phyloP scores from a whole-genome alignment of 768 basidiomycete genomes.

The Suillus alpinus region DNA sequence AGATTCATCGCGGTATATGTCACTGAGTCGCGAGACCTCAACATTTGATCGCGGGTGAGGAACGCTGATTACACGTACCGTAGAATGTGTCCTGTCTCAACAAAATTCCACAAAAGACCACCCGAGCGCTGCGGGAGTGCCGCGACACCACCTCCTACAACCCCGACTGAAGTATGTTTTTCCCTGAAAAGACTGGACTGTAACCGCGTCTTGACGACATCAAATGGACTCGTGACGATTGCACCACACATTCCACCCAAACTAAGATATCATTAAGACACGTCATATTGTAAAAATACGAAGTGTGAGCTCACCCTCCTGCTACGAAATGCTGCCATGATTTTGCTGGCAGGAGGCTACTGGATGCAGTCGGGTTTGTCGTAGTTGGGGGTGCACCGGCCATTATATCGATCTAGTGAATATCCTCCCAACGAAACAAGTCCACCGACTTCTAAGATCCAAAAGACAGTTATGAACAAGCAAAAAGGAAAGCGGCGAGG shows the following conservation, averaged over 20 bases:
- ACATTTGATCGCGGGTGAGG: background rate
- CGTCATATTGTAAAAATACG: background rate
- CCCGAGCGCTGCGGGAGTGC: slow-evolving; percentile 32
- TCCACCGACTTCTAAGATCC: background rate
- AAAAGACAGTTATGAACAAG: slow-evolving; percentile 1
- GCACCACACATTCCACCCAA: slow-evolving; percentile 98
- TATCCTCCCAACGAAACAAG: background rate
- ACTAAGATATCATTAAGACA: slow-evolving; percentile 37
- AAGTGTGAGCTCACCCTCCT: slow-evolving; percentile 62
- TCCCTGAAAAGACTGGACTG: slow-evolving; percentile 83
- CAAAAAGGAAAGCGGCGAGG: background rate
- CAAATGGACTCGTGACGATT: slow-evolving; percentile 94
- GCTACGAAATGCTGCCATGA: slow-evolving; percentile 85
- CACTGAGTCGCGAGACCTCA: slow-evolving; percentile 38
- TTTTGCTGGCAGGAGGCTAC: slow-evolving; percentile 56
- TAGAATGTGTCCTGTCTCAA: slow-evolving; percentile 89
- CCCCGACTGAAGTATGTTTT: slow-evolving; percentile 34
- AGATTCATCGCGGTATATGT: slow-evolving; percentile 88
- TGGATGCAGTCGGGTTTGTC: slow-evolving; percentile 32
- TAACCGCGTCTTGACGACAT: slow-evolving; percentile 96
- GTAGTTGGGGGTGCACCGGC: slow-evolving; percentile 18
- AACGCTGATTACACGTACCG: slow-evolving; percentile 44
- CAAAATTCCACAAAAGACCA: slow-evolving; percentile 85
- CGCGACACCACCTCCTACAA: slow-evolving; percentile 32
- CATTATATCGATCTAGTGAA: slow-evolving; percentile 12